Evolutionary conservation across 2,329 filamentous ascomycete genomes (phyloP), one percentile per base, ranked within the genome.

Genomic region (Trichophyton rubrum): DNA sequence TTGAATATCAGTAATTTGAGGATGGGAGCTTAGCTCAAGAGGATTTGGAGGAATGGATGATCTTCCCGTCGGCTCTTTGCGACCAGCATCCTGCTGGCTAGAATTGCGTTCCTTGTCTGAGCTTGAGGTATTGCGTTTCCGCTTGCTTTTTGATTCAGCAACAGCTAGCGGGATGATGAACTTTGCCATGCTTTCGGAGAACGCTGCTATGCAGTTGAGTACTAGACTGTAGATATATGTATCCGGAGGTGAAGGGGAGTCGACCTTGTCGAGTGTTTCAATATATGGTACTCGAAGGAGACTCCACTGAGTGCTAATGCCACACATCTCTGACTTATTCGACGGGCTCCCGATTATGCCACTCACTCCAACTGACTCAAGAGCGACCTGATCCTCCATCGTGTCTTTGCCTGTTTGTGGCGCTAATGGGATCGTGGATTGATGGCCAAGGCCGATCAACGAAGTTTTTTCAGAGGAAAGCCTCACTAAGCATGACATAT

Each of bases 161-260:
- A 96, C 89, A 0, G 93, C 96, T 41, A 99, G 76, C 0, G 93
- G 93, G 13, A 99, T 80, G 55, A 97, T 87, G 66, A 96, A 95
- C 70, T 92, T 96, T 33, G 92, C 93, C 17, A 99, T 78, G 1
- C 89, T 90, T 69, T 99, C 93, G 0, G 92, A 95, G 57, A 99
- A 82, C 1, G 86, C 90, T 51, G 88, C 92, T 62, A 99, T 87
- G 68, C 92, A 97, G 1, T 89, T 87, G 47, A 99, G 76, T 1
- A 92, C 88, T 56, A 99, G 78, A 64, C 88, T 90, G 74, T 96
- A 97, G 6, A 96, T 82, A 68, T 99, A 99, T 0, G 93, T 96
- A 63, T 96, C 92, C 0, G 93, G 93, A 22, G 95, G 82, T 0
- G 78, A 67, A 3, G 92, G 90, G 0, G 92, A 82, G 56, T 96